phyloP scores from a whole-genome alignment of 768 basidiomycete species.

The Rhodosporidiobolus odoratus region DNA sequence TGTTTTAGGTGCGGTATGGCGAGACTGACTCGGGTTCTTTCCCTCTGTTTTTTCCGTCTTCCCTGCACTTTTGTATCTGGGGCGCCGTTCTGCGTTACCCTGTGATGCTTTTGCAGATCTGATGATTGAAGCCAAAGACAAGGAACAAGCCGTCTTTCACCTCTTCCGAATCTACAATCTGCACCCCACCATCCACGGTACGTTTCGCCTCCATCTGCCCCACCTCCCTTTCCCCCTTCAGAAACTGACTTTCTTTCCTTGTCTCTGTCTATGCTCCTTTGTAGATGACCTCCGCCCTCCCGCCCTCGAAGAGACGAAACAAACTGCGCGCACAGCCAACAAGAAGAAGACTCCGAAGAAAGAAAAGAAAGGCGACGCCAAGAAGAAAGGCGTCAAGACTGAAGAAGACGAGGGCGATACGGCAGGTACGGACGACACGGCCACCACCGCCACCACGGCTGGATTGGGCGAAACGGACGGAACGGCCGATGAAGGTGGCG shows the following conservation, averaged over 20 bases:
- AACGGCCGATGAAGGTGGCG: no score
- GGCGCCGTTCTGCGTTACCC: no score
- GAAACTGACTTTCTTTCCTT: no score
- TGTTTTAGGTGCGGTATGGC: not conserved
- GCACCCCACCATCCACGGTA: slow-evolving; percentile 57
- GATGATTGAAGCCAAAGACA: slow-evolving; percentile 64
- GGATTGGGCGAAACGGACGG: slow-evolving; percentile 7
- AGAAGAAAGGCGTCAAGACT: slow-evolving; percentile 7
- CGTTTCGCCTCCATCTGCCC: not conserved
- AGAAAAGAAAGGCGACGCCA: slow-evolving; percentile 32
- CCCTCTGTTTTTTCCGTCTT: slow-evolving; percentile 3
- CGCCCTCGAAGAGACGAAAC: slow-evolving; percentile 48
- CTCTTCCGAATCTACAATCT: slow-evolving; percentile 71
- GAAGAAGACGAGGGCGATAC: not conserved
- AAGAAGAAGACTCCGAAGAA: no score
- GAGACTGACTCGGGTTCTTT: slow-evolving; percentile 1
- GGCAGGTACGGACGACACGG: not conserved
- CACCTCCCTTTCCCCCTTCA: no score
- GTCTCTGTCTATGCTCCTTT: not conserved
- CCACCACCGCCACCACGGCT: not conserved
- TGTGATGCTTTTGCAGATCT: slow-evolving; percentile 27
- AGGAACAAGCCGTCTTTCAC: slow-evolving; percentile 88
- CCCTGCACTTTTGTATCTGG: no score
- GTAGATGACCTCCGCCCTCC: slow-evolving; percentile 51
- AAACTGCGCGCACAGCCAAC: slow-evolving; percentile 51